These are phyloP conservation scores for Euphorbia peplus DNA, from an alignment of 345 rosid genomes.

Conservation along the genomic window DNA sequence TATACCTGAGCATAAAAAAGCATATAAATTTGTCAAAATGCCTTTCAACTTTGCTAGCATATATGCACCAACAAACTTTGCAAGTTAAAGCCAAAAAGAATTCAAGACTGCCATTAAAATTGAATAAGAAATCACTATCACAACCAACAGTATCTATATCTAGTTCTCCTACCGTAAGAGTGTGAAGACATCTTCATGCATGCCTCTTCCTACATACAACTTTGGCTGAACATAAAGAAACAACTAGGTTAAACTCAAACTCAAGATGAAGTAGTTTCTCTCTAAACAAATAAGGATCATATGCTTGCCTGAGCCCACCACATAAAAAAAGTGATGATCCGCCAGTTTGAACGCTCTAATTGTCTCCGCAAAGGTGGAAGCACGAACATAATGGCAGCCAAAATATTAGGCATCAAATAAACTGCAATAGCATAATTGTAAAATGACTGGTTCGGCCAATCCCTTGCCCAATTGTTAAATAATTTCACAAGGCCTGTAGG, in stretches of 20 bases:
- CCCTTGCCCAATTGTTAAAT: slow-evolving; percentile 54
- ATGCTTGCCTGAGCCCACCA: slow-evolving; percentile 99
- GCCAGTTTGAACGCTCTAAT: slow-evolving; percentile 86
- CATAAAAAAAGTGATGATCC: slow-evolving; percentile 67
- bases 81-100: slow-evolving; percentile 1
- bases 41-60: slow-evolving; percentile 6
- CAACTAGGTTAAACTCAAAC: slow-evolving; percentile 1
- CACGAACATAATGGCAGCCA: slow-evolving; percentile 69
- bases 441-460: slow-evolving; percentile 61
- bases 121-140: background rate
- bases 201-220: slow-evolving; percentile 90
- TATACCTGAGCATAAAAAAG: slow-evolving; percentile 59
- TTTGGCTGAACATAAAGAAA: slow-evolving; percentile 62
- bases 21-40: slow-evolving; percentile 8
- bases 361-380: slow-evolving; percentile 69
- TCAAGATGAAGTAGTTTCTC: slow-evolving; percentile 1
- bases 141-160: background rate
- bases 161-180: slow-evolving; percentile 70
- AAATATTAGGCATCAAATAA: slow-evolving; percentile 68
- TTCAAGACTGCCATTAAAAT: background rate
- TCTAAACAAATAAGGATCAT: no score
- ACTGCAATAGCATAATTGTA: slow-evolving; percentile 74
- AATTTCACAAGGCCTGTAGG: slow-evolving; percentile 73
- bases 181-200: slow-evolving; percentile 86
- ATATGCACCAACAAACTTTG: slow-evolving; percentile 2